Evolutionary conservation across 495 filamentous ascomycete species (phyloP).

Genomic region (Tuber aestivum): DNA sequence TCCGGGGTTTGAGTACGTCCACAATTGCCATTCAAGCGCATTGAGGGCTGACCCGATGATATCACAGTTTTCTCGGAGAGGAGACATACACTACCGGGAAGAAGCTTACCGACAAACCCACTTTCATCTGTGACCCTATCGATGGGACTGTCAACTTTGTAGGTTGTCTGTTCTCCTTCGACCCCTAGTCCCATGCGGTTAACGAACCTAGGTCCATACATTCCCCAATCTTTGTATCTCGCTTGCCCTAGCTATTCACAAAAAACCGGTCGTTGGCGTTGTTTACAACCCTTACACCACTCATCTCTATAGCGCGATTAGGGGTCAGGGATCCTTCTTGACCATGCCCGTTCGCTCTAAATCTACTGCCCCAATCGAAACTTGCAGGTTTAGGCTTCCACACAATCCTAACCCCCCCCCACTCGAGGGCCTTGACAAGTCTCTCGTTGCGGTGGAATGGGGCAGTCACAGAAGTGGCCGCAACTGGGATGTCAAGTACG

Average conservation of each 20-base stretch:
- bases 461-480: constrained; percentile 63
- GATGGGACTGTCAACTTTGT: constrained; percentile 85
- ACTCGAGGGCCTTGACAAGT: constrained; percentile 54
- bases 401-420: constrained; percentile 52
- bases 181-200: background rate
- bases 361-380: constrained; percentile 43
- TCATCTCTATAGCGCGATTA: constrained; percentile 55
- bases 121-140: constrained; percentile 84
- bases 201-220: constrained; percentile 52
- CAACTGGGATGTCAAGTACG: constrained; percentile 69
- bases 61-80: constrained; percentile 63
- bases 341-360: constrained; percentile 46
- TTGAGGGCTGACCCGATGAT: constrained; percentile 14
- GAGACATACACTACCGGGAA: constrained; percentile 71
- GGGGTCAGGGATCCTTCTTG: constrained; percentile 62
- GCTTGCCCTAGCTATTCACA: constrained; percentile 64
- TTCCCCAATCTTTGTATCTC: constrained; percentile 78
- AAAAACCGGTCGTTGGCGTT: constrained; percentile 64
- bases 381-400: constrained; percentile 52
- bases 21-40: background rate
- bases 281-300: constrained; percentile 65
- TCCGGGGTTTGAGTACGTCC: constrained; percentile 55
- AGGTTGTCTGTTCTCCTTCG: background rate
- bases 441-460: constrained; percentile 72
- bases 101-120: constrained; percentile 61